Evolutionary conservation across 106 monocot genomes (phyloP).

Genomic region (Dendrobium officinale): DNA sequence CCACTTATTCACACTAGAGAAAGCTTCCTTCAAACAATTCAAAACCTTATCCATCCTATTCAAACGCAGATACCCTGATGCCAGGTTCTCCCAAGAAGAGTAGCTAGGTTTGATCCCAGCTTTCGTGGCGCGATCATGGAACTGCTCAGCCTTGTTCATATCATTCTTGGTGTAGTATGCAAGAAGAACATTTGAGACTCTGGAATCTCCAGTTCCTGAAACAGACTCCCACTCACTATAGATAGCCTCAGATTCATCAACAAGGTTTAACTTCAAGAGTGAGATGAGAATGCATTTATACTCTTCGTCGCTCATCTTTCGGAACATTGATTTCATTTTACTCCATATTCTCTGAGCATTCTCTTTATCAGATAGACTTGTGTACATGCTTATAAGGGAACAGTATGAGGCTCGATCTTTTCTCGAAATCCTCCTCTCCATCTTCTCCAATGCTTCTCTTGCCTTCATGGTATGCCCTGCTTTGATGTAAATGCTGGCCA

Average conservation of each 20-base stretch:
- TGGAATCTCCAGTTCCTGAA: conserved; percentile 57
- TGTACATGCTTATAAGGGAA: conserved; percentile 60
- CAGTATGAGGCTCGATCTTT: conserved; percentile 56
- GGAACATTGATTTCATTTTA: conserved; percentile 59
- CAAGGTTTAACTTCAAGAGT: conserved; percentile 45
- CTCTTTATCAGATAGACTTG: conserved; percentile 43
- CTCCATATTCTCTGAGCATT: conserved; percentile 59
- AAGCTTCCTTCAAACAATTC: conserved; percentile 50
- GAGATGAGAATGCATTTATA: conserved; percentile 75
- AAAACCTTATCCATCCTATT: conserved; percentile 41
- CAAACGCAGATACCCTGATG: conserved; percentile 43
- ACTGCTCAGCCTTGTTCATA: conserved; percentile 60
- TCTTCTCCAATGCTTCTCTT: conserved; percentile 46
- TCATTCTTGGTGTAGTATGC: conserved; percentile 47
- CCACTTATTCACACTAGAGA: conserved; percentile 60
- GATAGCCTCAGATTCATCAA: conserved; percentile 64
- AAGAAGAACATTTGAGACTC: conserved; percentile 59
- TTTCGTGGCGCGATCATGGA: conserved; percentile 24
- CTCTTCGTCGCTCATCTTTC: conserved; percentile 72
- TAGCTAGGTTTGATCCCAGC: conserved; percentile 65
- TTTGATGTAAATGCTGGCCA: conserved; percentile 59
- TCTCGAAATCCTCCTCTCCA: conserved; percentile 60
- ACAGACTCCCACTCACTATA: conserved; percentile 74
- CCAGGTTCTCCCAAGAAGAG: conserved; percentile 56
- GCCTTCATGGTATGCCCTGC: conserved; percentile 28